A percentile compares a stretch with the other conserved stretches of the same genome.
These are phyloP conservation scores for Acacia melanoxylon DNA, from an alignment of 306 rosid genomes.

Conservation along the genomic window DNA sequence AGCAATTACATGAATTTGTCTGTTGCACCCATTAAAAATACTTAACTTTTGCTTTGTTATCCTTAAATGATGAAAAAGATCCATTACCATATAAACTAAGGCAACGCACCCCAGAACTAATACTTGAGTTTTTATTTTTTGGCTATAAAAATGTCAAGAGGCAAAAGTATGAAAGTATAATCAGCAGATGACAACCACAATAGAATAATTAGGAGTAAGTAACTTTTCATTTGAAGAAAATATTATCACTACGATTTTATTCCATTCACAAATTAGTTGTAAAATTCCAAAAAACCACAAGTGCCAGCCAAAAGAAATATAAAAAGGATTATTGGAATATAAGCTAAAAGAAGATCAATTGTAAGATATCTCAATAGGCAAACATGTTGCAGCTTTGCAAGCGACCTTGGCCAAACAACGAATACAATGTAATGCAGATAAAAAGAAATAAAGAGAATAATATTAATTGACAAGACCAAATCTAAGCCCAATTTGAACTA, in stretches of 20 bases:
- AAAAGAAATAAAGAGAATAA: not conserved
- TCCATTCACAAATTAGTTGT: not conserved
- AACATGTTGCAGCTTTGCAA: not conserved
- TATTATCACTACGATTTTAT: not conserved
- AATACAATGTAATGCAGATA: not conserved
- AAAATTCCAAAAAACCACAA: not conserved
- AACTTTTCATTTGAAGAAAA: not conserved
- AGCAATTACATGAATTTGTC: not conserved
- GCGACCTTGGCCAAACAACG: not conserved
- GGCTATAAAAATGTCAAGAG: not conserved
- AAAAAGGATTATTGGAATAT: not conserved
- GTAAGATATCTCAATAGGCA: not conserved
- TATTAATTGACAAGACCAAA: not conserved
- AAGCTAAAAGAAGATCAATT: not conserved
- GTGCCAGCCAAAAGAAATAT: not conserved
- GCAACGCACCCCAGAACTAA: not conserved
- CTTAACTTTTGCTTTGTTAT: constrained; percentile 10
- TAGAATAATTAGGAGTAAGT: not conserved
- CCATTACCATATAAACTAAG: not conserved
- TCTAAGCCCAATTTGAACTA: not conserved
- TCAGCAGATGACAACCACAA: not conserved
- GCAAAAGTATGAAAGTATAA: not conserved
- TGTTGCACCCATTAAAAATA: constrained; percentile 12
- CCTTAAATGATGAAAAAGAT: constrained; percentile 11
- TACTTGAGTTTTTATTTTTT: not conserved